Percentiles rank a stretch among this genome's conserved stretches.
Conservation (phyloP, 495 filamentous ascomycete species). For the Neurospora sp. region DNA sequence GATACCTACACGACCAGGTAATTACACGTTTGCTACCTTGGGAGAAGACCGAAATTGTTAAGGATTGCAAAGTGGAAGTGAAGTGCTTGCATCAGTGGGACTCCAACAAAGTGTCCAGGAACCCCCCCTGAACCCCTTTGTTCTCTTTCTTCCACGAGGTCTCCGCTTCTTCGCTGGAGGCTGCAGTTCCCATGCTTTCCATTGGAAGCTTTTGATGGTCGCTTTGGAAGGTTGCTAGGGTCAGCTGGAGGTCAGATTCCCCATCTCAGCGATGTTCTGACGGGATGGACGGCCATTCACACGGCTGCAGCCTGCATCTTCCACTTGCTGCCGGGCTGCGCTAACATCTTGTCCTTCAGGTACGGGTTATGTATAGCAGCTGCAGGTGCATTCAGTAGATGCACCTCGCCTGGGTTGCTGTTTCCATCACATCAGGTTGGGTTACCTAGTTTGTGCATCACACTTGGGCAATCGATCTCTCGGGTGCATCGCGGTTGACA, state of each 20-base stretch:
- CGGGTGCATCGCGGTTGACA: neutral
- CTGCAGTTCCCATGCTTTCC: neutral
- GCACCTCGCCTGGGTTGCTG: neutral
- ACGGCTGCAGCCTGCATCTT: neutral
- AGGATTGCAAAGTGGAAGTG: neutral
- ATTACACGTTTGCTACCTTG: neutral
- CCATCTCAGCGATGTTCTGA: neutral
- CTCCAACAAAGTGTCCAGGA: neutral
- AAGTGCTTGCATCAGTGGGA: neutral
- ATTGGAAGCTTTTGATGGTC: neutral
- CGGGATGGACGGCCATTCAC: neutral
- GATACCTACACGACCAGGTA: neutral
- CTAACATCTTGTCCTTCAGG: neutral
- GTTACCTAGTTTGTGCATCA: neutral
- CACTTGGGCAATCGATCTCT: neutral
- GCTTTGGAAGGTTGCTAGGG: neutral
- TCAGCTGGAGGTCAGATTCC: neutral
- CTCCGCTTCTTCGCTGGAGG: neutral
- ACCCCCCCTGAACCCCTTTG: neutral
- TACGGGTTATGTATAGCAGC: neutral
- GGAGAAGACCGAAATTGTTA: neutral
- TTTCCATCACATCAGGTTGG: neutral
- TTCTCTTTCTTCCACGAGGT: neutral
- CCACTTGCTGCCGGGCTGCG: neutral
- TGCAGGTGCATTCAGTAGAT: neutral